Evolutionary conservation across 2,329 filamentous ascomycete genomes (phyloP).

Genomic region (Lojkania enalia): DNA sequence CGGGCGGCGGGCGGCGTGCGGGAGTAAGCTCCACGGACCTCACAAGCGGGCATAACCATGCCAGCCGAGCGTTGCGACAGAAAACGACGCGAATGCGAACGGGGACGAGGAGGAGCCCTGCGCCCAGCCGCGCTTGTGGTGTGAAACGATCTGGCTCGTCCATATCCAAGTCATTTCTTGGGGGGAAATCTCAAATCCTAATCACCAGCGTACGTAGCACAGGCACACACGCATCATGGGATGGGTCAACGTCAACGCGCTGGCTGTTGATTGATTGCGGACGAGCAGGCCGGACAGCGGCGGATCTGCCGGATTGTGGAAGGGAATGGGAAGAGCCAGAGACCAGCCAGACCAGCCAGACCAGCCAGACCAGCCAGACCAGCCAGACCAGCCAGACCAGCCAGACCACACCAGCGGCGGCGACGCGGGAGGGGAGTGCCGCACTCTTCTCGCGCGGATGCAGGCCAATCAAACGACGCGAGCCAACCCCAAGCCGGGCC

Average conservation of each 20-base stretch:
- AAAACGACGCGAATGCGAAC: background rate
- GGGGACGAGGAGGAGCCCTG: background rate
- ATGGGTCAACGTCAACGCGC: no score
- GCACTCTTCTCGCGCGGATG: slow-evolving; percentile 7
- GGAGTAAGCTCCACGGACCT: background rate
- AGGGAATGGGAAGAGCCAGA: background rate
- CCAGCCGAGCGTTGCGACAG: background rate
- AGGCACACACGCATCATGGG: background rate
- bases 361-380: background rate
- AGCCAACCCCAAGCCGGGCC: no score
- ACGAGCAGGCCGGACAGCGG: slow-evolving; percentile 1
- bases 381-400: slow-evolving; percentile 4
- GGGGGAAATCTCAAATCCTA: background rate
- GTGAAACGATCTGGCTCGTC: slow-evolving; percentile 1
- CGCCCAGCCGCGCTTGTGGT: no score
- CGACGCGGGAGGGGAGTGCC: slow-evolving; percentile 1
- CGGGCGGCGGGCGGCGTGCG: background rate
- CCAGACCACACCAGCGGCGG: no score
- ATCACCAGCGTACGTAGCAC: background rate
- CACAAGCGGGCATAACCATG: background rate
- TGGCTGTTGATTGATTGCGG: slow-evolving; percentile 4
- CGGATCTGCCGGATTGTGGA: slow-evolving; percentile 3
- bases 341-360: slow-evolving; percentile 4
- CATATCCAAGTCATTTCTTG: background rate
- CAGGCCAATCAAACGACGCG: slow-evolving; percentile 2